Percentiles rank a stretch among this genome's conserved stretches.
Evolutionary conservation across 176 grass and related monocot species (phyloP).

Genomic region (Bonia amplexicaulis): DNA sequence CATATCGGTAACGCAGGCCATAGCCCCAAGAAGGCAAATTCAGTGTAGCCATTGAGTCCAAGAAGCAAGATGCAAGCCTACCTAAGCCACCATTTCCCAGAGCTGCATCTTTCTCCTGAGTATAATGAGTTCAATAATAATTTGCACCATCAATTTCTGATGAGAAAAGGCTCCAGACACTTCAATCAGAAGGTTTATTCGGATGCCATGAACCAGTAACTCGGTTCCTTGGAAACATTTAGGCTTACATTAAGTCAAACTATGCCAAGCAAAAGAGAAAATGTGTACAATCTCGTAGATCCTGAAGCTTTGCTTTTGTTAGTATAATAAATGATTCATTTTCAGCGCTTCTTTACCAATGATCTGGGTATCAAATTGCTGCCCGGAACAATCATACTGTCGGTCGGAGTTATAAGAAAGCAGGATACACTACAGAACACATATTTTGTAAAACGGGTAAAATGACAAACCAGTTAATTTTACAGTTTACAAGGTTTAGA

Average conservation of each 20-base stretch:
- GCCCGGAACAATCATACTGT: not conserved
- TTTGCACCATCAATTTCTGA: not conserved
- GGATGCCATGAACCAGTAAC: not conserved
- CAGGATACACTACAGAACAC: not conserved
- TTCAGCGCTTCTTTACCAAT: not conserved
- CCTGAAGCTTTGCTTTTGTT: not conserved
- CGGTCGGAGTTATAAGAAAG: not conserved
- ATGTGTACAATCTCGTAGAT: not conserved
- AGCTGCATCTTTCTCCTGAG: constrained; percentile 85
- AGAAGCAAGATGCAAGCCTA: constrained; percentile 95
- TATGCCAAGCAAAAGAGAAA: constrained; percentile 1
- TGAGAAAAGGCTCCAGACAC: not conserved
- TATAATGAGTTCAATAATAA: not conserved
- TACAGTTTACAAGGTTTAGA: constrained; percentile 14
- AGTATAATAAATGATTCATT: constrained; percentile 6
- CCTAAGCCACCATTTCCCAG: constrained; percentile 98
- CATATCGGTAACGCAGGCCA: constrained; percentile 91
- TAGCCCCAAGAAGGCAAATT: constrained; percentile 98
- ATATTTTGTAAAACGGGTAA: not conserved
- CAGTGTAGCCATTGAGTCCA: constrained; percentile 98
- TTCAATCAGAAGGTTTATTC: constrained; percentile 6
- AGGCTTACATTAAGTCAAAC: not conserved
- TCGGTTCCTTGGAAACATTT: not conserved
- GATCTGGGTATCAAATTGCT: not conserved
- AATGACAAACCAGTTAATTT: not conserved